These are phyloP conservation scores for Picea mariana DNA, from an alignment of 83 land plant genomes.

Conservation along the genomic window DNA sequence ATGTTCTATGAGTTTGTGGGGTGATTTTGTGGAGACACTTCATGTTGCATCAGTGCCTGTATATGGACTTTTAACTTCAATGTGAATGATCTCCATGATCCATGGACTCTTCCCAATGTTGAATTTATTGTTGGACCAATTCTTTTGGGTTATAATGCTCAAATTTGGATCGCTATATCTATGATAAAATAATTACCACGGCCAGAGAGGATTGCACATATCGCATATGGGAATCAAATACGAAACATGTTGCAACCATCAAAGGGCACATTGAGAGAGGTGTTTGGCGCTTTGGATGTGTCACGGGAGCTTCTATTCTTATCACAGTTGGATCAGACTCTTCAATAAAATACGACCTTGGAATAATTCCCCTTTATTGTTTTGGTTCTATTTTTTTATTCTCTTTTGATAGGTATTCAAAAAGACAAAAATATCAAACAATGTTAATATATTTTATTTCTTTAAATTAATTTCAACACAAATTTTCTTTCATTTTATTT, in stretches of 20 bases:
- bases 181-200: slow-evolving; percentile 63
- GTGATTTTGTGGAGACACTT: slow-evolving; percentile 48
- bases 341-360: slow-evolving; percentile 74
- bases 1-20: no score
- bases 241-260: slow-evolving; percentile 50
- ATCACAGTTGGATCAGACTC: slow-evolving; percentile 96
- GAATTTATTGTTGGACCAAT: slow-evolving; percentile 31
- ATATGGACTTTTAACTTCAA: slow-evolving; percentile 46
- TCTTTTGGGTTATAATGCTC: slow-evolving; percentile 81
- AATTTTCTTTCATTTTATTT: no score
- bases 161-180: slow-evolving; percentile 87
- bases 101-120: not conserved
- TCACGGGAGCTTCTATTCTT: slow-evolving; percentile 57
- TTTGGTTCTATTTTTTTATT: no score
- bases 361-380: not conserved
- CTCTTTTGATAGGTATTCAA: no score
- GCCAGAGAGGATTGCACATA: slow-evolving; percentile 98
- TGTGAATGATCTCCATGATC: slow-evolving; percentile 7
- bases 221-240: slow-evolving; percentile 81
- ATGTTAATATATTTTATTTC: no score
- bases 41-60: slow-evolving; percentile 86
- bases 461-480: no score
- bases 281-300: slow-evolving; percentile 94
- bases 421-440: no score
- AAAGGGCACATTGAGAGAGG: slow-evolving; percentile 95